Conservation (phyloP, 2,329 filamentous ascomycete genomes). For the Exophiala bonariae region DNA sequence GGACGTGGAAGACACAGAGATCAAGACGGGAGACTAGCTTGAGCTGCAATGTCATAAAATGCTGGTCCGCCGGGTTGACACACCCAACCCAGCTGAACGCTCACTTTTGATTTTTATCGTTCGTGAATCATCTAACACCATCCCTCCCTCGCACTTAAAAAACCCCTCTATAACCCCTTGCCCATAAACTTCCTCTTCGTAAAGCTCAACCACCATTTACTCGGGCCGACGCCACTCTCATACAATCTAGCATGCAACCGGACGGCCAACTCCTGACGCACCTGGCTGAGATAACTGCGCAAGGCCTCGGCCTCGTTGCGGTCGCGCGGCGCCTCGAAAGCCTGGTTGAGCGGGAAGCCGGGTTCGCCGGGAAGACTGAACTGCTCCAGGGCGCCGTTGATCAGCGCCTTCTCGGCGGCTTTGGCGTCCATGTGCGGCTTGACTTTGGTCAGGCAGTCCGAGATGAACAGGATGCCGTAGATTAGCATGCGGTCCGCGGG, state of each 20-base stretch:
- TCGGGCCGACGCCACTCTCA: constrained; percentile 69
- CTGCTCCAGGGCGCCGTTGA: constrained; percentile 89
- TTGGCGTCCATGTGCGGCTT: constrained; percentile 68
- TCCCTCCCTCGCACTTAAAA: no score
- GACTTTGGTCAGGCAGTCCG: constrained; percentile 86
- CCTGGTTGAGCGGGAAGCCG: constrained; percentile 90
- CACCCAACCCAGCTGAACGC: neutral
- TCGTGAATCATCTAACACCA: no score
- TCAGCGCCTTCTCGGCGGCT: constrained; percentile 73
- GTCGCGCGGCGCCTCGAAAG: constrained; percentile 85
- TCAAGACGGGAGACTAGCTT: neutral
- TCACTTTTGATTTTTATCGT: neutral
- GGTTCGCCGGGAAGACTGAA: constrained; percentile 95
- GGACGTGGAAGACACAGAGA: neutral
- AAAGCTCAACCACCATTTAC: constrained; percentile 96
- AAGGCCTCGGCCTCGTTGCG: constrained; percentile 86
- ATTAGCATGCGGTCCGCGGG: constrained; percentile 91
- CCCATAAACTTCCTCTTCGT: constrained; percentile 99
- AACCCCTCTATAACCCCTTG: constrained; percentile 69
- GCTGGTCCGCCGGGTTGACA: no score
- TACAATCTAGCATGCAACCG: constrained; percentile 86
- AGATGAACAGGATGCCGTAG: constrained; percentile 94
- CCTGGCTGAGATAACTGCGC: constrained; percentile 75
- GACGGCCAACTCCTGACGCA: constrained; percentile 84
- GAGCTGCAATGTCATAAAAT: no score